These are phyloP conservation scores for Groenewaldozyma tartarivorans DNA, from an alignment of 805 yeast species.

Conservation along the genomic window DNA sequence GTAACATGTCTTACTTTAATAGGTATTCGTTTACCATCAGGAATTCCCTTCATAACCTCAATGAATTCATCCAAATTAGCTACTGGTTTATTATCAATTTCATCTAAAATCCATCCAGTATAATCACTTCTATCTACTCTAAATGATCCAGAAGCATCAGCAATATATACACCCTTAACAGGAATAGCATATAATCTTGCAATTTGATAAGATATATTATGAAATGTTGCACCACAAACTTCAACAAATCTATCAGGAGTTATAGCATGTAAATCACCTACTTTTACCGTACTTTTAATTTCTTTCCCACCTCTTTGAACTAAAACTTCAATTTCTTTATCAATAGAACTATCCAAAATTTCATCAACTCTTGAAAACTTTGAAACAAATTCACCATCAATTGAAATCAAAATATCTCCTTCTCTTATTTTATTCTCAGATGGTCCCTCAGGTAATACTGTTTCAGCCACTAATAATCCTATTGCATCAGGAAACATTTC, in stretches of 20 bases:
- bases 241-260: slow-evolving; percentile 76
- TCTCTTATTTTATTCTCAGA: slow-evolving; percentile 64
- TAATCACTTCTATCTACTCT: slow-evolving; percentile 35
- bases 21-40: slow-evolving; percentile 65
- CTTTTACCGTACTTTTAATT: slow-evolving; percentile 38
- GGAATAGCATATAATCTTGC: slow-evolving; percentile 81
- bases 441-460: slow-evolving; percentile 79
- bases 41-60: slow-evolving; percentile 66
- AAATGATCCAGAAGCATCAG: slow-evolving; percentile 72
- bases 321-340: slow-evolving; percentile 42
- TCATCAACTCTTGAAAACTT: slow-evolving; percentile 77
- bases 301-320: slow-evolving; percentile 70
- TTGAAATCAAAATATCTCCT: slow-evolving; percentile 74
- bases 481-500: slow-evolving; percentile 58
- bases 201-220: slow-evolving; percentile 77
- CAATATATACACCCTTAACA: slow-evolving; percentile 72
- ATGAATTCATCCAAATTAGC: slow-evolving; percentile 69
- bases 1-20: slow-evolving; percentile 60
- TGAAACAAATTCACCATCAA: slow-evolving; percentile 54
- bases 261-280: slow-evolving; percentile 70
- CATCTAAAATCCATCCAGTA: slow-evolving; percentile 73
- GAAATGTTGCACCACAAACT: slow-evolving; percentile 81
- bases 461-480: slow-evolving; percentile 76
- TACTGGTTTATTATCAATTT: slow-evolving; percentile 65
- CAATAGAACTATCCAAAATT: slow-evolving; percentile 65